Conservation (phyloP, 306 rosid species). For the Pterocarpus santalinus region DNA sequence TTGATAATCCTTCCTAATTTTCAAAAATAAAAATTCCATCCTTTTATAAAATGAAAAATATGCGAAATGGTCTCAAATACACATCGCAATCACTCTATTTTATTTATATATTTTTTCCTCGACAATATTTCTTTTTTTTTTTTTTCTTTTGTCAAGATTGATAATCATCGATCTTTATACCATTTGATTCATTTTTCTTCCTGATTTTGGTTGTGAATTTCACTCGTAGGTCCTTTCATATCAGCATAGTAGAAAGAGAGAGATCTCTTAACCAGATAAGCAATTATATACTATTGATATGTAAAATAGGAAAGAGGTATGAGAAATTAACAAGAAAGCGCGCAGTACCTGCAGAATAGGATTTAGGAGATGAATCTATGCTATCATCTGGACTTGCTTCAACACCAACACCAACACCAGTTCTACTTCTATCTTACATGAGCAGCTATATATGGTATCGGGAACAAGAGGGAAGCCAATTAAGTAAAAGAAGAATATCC, state of each 20-base stretch:
- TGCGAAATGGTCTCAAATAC: too few species aligned
- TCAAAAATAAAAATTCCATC: neutral
- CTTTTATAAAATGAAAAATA: neutral
- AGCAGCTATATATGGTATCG: neutral
- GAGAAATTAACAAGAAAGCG: neutral
- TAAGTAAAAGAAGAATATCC: neutral
- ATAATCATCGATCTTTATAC: too few species aligned
- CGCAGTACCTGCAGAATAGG: slow-evolving; percentile 30
- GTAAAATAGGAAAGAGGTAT: neutral
- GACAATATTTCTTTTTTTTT: too few species aligned
- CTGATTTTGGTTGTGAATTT: neutral
- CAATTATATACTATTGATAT: neutral
- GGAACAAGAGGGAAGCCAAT: neutral
- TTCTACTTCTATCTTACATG: neutral
- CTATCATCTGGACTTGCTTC: neutral
- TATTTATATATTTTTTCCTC: too few species aligned
- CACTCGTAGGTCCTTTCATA: neutral
- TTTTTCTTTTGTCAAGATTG: too few species aligned
- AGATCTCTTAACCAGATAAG: neutral
- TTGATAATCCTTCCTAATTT: too few species aligned
- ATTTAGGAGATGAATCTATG: neutral
- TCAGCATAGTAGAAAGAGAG: neutral
- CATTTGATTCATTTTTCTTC: neutral
- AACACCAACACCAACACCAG: slow-evolving; percentile 24
- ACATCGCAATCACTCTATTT: too few species aligned